Percentiles rank a stretch among this genome's conserved stretches.
phyloP scores from a whole-genome alignment of 208 protist genomes.

The Trypanosoma brucei region DNA sequence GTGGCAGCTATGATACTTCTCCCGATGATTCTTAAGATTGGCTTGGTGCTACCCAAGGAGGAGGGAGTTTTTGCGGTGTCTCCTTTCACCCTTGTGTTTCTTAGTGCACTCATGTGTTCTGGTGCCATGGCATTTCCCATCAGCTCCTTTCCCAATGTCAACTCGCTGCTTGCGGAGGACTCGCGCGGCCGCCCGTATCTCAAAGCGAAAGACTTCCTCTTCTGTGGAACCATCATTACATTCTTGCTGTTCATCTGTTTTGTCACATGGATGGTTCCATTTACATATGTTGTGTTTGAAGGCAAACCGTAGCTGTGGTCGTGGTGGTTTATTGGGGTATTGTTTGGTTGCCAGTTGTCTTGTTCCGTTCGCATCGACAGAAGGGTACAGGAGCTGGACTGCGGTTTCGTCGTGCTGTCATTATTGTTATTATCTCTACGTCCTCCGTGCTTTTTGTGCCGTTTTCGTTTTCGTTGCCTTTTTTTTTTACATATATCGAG shows the following conservation, averaged over 20 bases:
- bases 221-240: conserved; percentile 71
- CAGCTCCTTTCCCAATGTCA: conserved; percentile 94
- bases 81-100: conserved; percentile 74
- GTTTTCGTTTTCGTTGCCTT: too few relatives aligned
- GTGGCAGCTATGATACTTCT: conserved; percentile 91
- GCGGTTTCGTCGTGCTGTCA: too few relatives aligned
- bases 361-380: too few relatives aligned
- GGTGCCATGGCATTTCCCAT: conserved; percentile 93
- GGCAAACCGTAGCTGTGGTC: background rate
- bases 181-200: conserved; percentile 81
- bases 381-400: too few relatives aligned
- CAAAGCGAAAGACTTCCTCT: conserved; percentile 86
- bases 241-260: conserved; percentile 60
- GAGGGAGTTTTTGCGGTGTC: conserved; percentile 54
- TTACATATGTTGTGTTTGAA: conserved; percentile 62
- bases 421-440: too few relatives aligned
- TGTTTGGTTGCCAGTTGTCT: too few relatives aligned
- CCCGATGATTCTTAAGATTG: conserved; percentile 90
- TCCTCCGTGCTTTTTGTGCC: too few relatives aligned
- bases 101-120: conserved; percentile 86
- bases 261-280: conserved; percentile 82
- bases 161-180: conserved; percentile 88
- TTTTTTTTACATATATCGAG: too few relatives aligned
- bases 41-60: conserved; percentile 58
- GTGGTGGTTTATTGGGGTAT: too few relatives aligned